These are phyloP conservation scores for Choiromyces venosus DNA, from an alignment of 495 filamentous ascomycete species.

Conservation along the genomic window DNA sequence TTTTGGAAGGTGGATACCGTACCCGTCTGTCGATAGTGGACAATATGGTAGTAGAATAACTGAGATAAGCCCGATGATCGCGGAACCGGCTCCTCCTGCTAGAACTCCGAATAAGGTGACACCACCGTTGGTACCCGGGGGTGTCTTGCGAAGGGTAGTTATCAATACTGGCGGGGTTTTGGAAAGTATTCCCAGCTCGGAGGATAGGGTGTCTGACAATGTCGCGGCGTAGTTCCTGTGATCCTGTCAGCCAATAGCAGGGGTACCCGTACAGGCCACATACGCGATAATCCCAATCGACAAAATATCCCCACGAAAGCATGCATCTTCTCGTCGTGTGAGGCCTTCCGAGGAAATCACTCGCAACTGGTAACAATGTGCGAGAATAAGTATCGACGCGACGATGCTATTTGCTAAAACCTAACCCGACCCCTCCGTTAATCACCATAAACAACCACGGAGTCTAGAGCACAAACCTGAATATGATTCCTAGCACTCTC, in stretches of 20 bases:
- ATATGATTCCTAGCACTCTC: conserved; percentile 77
- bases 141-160: conserved; percentile 68
- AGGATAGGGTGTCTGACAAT: conserved; percentile 89
- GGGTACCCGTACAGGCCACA: not conserved
- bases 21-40: conserved; percentile 4
- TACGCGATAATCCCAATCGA: not conserved
- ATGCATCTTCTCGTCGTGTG: not conserved
- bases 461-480: conserved; percentile 49
- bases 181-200: conserved; percentile 88
- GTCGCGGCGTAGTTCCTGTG: conserved; percentile 78
- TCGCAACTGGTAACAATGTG: conserved; percentile 63
- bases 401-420: conserved; percentile 83
- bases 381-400: conserved; percentile 64
- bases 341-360: conserved; percentile 43
- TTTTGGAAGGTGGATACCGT: not conserved
- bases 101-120: conserved; percentile 66
- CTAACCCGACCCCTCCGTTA: not conserved
- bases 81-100: conserved; percentile 70
- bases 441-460: conserved; percentile 3
- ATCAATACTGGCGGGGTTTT: conserved; percentile 73
- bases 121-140: conserved; percentile 87
- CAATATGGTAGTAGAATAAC: conserved; percentile 68
- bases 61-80: conserved; percentile 62
- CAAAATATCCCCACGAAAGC: conserved; percentile 4
- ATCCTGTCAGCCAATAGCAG: conserved; percentile 57